Base-by-base conservation (phyloP, 495 filamentous ascomycete species). In the Peziza echinospora region DNA sequence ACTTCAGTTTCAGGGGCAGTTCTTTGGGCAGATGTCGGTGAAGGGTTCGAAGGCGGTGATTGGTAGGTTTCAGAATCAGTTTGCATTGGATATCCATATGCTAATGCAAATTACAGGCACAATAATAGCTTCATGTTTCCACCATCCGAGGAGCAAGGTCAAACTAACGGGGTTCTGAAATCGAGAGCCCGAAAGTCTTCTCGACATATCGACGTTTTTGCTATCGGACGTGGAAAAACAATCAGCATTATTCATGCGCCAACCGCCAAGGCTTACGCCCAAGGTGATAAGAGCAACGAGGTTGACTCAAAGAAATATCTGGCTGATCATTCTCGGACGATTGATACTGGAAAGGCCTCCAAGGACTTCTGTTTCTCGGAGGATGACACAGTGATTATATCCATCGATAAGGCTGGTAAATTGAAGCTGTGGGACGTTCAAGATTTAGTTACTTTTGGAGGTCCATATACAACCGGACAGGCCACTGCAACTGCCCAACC, bases 331-430 rank as follows among this genome's bases (percentile, higher is more conserved):
- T 75, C 78, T 30, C 68, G 93, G 50, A 87, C 84, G 63, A 89
- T 99, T 60, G 80, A 82, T 41, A 94, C 84, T 46, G 91, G 91
- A 44, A 99, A 99, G 64, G 91, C 91, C 42, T 87, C 85, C 24
- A 96, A 99, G 62, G 91, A 99, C 54, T 99, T 96, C 60, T 75
- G 78, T 41, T 99, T 99, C 65, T 93, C 85, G 60, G 83, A 86
- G 55, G 91, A 96, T 63, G 91, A 99, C 58, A 82, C 78, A 1
- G 73, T 83, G 22, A 84, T 99, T 56, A 86, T 86, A 21, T 93
- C 89, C 41, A 75, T 99, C 26, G 91, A 99, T 60, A 96, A 96
- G 65, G 83, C 82, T 46, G 91, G 91, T 16, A 77, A 80, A 47
- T 73, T 96, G 50, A 85, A 87, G 59, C 87, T 99, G 67, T 99